Evolutionary conservation across 768 basidiomycete species (phyloP), one percentile per base, ranked within the genome.

Genomic region (Auriscalpium orientale): DNA sequence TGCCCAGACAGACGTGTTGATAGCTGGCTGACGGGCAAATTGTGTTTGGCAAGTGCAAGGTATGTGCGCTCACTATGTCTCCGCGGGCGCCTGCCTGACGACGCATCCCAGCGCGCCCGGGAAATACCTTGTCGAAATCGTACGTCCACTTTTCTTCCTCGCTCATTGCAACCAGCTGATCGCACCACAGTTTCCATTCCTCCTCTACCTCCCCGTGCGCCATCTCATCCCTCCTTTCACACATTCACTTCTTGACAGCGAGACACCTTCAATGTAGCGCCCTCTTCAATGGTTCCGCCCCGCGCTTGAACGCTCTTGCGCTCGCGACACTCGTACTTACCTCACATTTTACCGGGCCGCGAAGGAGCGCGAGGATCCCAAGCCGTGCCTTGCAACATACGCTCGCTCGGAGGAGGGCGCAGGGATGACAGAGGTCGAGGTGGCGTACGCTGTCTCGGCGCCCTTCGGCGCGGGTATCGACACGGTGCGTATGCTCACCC

Each of bases 271-370:
- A 4, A 13, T 40, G 12, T 22, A 59, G 48, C 49, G 47, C n/a
- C 51, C 51, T 5, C 34, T 59, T 7, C 58, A 59, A 36, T 59
- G 58, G 58, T 59, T 59, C 47, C 58, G 58, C 46, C 33, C 49
- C 22, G 46, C 22, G 6, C 40, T 49, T 9, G 56, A 60, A 21
- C 34, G 33, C 16, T 40, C 36, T 21, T 49, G 44, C 12, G 45
- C 34, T 8, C 46, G 35, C 4, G 56, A 58, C 37, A 40, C 37
- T 1, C 28, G 47, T 21, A 37, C 21, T 8, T 54, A 49, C 40
- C 36, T 53, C 16, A 35, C 7, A 11, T 54, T 49, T 44, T 15
- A 54, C 8, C 38, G 46, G 13, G 22, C 33, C 22, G 56, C 51
- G 38, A 58, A 49, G 38, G 36, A 20, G 28, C 44, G 51, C n/a